Conservation (phyloP, 2,329 filamentous ascomycete species). For the Trichophyton equinum region DNA sequence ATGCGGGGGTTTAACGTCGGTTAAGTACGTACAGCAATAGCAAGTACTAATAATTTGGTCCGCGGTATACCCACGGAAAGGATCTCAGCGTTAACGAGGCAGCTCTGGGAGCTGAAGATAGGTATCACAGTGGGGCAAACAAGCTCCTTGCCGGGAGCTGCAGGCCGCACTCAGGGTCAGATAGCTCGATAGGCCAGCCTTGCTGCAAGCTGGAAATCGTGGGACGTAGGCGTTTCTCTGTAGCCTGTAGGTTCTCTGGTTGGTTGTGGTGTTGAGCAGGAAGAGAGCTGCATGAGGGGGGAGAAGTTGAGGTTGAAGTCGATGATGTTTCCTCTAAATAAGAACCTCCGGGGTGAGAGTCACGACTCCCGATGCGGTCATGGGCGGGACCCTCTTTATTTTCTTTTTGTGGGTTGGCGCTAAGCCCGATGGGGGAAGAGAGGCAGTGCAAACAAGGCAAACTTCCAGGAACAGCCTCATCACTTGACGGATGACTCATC, state of each 20-base stretch:
- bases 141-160: background rate
- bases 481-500: background rate
- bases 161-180: background rate
- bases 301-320: background rate
- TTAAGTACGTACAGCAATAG: background rate
- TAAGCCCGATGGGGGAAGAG: background rate
- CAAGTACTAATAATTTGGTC: background rate
- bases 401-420: background rate
- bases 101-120: background rate
- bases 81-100: background rate
- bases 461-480: constrained; percentile 6
- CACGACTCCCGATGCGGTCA: background rate
- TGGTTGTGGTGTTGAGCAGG: background rate
- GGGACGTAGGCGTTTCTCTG: background rate
- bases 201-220: background rate
- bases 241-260: background rate
- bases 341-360: background rate
- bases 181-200: background rate
- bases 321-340: background rate
- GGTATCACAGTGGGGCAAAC: constrained; percentile 1
- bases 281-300: background rate
- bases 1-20: background rate
- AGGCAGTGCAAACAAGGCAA: constrained; percentile 1
- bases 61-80: background rate
- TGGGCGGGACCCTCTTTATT: background rate